phyloP scores from a whole-genome alignment of 2,329 filamentous ascomycete genomes.

The Pyrenophora seminiperda region DNA sequence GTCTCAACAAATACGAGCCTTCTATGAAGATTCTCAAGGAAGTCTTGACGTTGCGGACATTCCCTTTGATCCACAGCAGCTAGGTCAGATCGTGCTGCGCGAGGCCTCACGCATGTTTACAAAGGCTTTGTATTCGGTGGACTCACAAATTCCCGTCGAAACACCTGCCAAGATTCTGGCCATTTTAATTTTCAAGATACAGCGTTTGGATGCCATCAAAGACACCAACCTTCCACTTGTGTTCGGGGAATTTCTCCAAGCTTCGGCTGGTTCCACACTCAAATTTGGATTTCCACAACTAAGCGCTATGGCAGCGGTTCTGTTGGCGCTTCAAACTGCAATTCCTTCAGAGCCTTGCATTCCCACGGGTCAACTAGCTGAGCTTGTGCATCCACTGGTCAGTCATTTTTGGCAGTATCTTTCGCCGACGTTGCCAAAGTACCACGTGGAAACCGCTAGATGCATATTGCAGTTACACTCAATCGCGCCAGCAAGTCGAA shows the following conservation, averaged over 20 bases:
- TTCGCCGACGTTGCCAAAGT: conserved; percentile 82
- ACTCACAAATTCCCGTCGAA: conserved; percentile 27
- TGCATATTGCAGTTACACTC: conserved; percentile 86
- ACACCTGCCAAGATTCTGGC: conserved; percentile 43
- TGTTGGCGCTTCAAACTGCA: conserved; percentile 42
- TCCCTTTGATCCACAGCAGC: conserved; percentile 32
- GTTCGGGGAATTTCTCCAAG: conserved; percentile 33
- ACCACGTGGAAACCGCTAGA: conserved; percentile 89
- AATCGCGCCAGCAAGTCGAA: conserved; percentile 68
- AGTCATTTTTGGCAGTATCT: conserved; percentile 78
- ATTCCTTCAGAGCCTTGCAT: conserved; percentile 35
- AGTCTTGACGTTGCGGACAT: conserved; percentile 40
- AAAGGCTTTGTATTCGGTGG: conserved; percentile 24
- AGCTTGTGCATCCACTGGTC: conserved; percentile 71
- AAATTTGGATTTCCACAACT: conserved; percentile 36
- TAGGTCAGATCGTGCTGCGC: conserved; percentile 39
- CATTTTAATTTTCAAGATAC: conserved; percentile 40
- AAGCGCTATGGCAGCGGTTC: conserved; percentile 39
- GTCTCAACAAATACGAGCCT: conserved; percentile 32
- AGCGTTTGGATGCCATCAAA: conserved; percentile 32
- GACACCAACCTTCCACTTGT: conserved; percentile 32
- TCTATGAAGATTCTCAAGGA: conserved; percentile 46
- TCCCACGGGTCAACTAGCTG: conserved; percentile 57
- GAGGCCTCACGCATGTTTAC: conserved; percentile 38
- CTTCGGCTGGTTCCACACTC: neutral